Conservation (phyloP, 345 rosid genomes). For the Bruguiera parviflora region DNA sequence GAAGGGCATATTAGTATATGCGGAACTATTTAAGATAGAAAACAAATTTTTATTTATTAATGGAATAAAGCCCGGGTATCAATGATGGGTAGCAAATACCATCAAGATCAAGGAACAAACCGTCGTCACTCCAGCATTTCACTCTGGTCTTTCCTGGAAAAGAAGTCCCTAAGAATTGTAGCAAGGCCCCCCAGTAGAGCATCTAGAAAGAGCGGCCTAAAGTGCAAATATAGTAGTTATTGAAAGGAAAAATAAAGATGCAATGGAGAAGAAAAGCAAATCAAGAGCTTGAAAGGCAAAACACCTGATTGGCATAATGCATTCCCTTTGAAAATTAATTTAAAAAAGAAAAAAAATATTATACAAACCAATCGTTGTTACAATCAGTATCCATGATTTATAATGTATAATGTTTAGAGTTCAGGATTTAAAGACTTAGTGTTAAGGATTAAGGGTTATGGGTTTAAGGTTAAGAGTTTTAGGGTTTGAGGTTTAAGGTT, state of each 20-base stretch:
- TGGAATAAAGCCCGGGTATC: background rate
- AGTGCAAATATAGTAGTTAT: background rate
- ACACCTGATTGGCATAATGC: constrained; percentile 74
- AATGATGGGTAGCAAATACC: constrained; percentile 32
- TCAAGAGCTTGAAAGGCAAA: constrained; percentile 8
- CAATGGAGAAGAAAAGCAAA: constrained; percentile 6
- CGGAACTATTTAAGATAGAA: background rate
- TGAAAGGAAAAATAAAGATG: background rate
- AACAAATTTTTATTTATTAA: background rate
- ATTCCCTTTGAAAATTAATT: constrained; percentile 48
- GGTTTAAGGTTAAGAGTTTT: too few relatives aligned
- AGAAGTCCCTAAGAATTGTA: constrained; percentile 62
- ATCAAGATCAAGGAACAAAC: constrained; percentile 73
- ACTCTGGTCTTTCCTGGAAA: constrained; percentile 61
- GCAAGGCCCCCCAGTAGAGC: constrained; percentile 98
- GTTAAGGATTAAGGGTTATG: too few relatives aligned
- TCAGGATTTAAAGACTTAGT: too few relatives aligned
- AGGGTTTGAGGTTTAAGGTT: too few relatives aligned
- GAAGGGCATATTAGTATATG: constrained; percentile 14
- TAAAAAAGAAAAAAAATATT: too few relatives aligned
- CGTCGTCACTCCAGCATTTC: constrained; percentile 95
- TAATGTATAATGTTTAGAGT: too few relatives aligned
- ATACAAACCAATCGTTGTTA: too few relatives aligned
- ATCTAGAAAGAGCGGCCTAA: constrained; percentile 91
- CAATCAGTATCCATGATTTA: too few relatives aligned